Conservation (phyloP, 768 basidiomycete genomes). For the Scleroderma bovista region DNA sequence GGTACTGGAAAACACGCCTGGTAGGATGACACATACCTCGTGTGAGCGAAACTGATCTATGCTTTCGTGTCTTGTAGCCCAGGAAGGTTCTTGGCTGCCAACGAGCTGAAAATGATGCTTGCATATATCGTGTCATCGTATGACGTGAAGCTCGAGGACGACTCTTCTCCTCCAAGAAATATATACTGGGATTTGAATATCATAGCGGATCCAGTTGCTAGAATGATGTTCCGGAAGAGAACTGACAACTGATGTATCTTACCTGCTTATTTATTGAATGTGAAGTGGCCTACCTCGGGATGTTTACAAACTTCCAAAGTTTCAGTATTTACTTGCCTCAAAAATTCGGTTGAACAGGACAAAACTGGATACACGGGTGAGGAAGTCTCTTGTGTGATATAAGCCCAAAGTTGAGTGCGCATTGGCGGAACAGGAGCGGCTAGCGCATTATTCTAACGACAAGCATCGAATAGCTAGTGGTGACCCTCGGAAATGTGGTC, state of each 20-base stretch:
- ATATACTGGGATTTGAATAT: neutral
- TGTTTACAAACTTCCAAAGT: no score
- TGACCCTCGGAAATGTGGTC: constrained; percentile 46
- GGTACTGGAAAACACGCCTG: constrained; percentile 29
- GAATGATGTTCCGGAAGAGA: constrained; percentile 14
- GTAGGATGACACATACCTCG: constrained; percentile 5
- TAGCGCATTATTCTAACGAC: neutral
- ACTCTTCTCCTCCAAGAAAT: neutral
- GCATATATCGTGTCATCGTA: constrained; percentile 22
- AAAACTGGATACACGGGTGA: no score
- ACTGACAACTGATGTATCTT: neutral
- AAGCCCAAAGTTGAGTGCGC: no score
- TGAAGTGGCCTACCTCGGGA: no score
- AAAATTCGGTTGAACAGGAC: no score
- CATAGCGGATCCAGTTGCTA: constrained; percentile 4
- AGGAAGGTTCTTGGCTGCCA: constrained; percentile 38
- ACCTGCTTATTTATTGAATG: neutral
- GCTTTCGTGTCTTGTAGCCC: constrained; percentile 18
- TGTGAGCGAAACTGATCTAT: neutral
- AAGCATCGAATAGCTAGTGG: constrained; percentile 13
- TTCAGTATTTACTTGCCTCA: no score
- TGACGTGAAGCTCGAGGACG: constrained; percentile 9
- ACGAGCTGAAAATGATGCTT: constrained; percentile 35
- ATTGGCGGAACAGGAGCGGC: neutral
- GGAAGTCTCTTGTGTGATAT: no score